A percentile compares a stretch with the other conserved stretches of the same genome.
Conservation (phyloP, 1,284 basidiomycete species). For the Fomitopsis schrenkii region DNA sequence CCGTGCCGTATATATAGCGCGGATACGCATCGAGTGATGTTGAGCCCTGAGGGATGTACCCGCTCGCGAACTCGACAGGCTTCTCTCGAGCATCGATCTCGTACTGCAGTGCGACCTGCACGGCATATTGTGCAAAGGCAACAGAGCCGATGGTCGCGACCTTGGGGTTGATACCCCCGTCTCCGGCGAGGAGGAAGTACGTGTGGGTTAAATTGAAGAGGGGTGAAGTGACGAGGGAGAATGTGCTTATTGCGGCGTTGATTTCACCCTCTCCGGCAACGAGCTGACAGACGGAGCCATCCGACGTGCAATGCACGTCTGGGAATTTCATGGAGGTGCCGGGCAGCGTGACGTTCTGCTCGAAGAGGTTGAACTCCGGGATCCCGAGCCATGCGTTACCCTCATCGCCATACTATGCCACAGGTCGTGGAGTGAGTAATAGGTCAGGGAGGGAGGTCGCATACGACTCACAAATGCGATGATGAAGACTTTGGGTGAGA, state of each 20-base stretch:
- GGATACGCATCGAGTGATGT: conserved; percentile 29
- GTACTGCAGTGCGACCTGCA: conserved; percentile 42
- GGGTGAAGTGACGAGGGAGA: conserved; percentile 31
- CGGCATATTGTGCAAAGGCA: conserved; percentile 39
- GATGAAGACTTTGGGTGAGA: conserved; percentile 16
- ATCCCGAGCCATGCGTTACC: conserved; percentile 13
- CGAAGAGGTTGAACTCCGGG: conserved; percentile 29
- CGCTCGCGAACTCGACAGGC: conserved; percentile 37
- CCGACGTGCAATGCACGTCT: conserved; percentile 34
- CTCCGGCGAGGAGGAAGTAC: conserved; percentile 46
- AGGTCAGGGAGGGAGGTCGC: background rate
- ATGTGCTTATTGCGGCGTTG: conserved; percentile 40
- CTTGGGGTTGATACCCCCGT: conserved; percentile 42
- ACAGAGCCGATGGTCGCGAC: conserved; percentile 38
- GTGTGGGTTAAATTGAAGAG: conserved; percentile 39
- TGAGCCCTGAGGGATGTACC: conserved; percentile 37
- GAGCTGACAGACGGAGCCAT: conserved; percentile 36
- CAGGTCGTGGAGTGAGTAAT: background rate
- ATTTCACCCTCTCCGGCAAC: conserved; percentile 39
- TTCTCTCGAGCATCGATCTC: conserved; percentile 45
- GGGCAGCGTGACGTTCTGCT: conserved; percentile 30
- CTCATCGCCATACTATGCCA: conserved; percentile 14
- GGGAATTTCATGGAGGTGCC: conserved; percentile 43
- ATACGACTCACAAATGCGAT: conserved; percentile 10
- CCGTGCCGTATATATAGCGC: conserved; percentile 39